phyloP scores from a whole-genome alignment of 179 eudicot species.

The Pouteria campechiana region DNA sequence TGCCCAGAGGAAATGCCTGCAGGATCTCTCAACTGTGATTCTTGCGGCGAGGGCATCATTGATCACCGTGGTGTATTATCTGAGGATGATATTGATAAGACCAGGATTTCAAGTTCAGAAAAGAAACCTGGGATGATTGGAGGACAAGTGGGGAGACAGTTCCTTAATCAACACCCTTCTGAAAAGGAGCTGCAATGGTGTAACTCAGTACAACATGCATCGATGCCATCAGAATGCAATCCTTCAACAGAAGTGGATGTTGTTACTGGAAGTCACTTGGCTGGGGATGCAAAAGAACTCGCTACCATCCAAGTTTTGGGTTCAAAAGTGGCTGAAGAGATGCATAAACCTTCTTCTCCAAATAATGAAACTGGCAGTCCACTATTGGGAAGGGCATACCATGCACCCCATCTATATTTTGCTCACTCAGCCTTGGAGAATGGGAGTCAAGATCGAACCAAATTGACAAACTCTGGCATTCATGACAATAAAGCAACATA shows the following conservation, averaged over 20 bases:
- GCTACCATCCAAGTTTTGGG: slow-evolving; percentile 14
- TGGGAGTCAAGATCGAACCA: slow-evolving; percentile 10
- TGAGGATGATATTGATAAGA: no score
- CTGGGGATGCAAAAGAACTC: slow-evolving; percentile 25
- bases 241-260: background rate
- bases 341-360: slow-evolving; percentile 3
- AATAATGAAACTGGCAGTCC: slow-evolving; percentile 8
- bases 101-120: no score
- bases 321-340: slow-evolving; percentile 15
- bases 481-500: slow-evolving; percentile 3
- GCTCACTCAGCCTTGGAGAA: slow-evolving; percentile 11
- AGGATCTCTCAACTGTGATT: no score
- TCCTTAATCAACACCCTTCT: no score
- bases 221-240: background rate
- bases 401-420: slow-evolving; percentile 36
- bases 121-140: no score
- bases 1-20: no score
- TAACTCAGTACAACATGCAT: no score
- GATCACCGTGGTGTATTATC: no score
- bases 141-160: no score
- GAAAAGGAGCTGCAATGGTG: no score
- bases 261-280: slow-evolving; percentile 4
- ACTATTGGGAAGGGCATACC: slow-evolving; percentile 5
- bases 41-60: no score
- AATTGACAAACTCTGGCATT: slow-evolving; percentile 2